Evolutionary conservation across 2,329 filamentous ascomycete species (phyloP).

Genomic region (Xylariomycetidae sp.): DNA sequence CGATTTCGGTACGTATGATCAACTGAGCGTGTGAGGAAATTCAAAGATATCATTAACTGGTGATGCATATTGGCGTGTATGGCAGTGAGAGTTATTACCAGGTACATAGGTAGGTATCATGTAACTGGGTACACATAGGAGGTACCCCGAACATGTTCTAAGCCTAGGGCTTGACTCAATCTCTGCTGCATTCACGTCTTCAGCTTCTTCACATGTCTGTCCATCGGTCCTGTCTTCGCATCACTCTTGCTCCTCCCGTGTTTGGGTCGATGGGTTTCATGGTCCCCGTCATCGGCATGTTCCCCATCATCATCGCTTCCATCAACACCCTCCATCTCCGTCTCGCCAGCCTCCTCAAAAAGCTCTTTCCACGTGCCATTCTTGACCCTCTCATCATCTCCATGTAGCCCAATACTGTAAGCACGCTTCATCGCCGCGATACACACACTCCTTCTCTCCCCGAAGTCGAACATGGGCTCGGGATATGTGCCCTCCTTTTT

Average conservation of each 20-base stretch:
- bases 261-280: slow-evolving; percentile 6
- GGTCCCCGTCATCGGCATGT: slow-evolving; percentile 18
- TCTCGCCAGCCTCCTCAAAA: slow-evolving; percentile 36
- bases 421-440: slow-evolving; percentile 66
- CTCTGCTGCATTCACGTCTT: no score
- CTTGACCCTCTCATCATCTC: slow-evolving; percentile 56
- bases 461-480: slow-evolving; percentile 75
- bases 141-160: no score
- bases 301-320: slow-evolving; percentile 30
- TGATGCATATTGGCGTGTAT: no score
- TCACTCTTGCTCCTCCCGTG: slow-evolving; percentile 1
- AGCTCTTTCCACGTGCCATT: slow-evolving; percentile 53
- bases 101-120: no score
- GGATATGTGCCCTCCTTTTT: slow-evolving; percentile 38
- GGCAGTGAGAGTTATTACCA: no score
- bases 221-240: slow-evolving; percentile 26
- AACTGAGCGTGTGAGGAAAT: no score
- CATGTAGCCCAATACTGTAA: slow-evolving; percentile 60
- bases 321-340: slow-evolving; percentile 36
- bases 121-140: no score
- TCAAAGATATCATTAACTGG: no score
- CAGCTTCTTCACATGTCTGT: slow-evolving; percentile 26
- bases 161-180: no score
- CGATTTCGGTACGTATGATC: no score
- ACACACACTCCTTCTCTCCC: slow-evolving; percentile 56